Percentiles rank a stretch among this genome's conserved stretches.
Conservation (phyloP, 1,284 basidiomycete genomes). For the Boletus sp. region DNA sequence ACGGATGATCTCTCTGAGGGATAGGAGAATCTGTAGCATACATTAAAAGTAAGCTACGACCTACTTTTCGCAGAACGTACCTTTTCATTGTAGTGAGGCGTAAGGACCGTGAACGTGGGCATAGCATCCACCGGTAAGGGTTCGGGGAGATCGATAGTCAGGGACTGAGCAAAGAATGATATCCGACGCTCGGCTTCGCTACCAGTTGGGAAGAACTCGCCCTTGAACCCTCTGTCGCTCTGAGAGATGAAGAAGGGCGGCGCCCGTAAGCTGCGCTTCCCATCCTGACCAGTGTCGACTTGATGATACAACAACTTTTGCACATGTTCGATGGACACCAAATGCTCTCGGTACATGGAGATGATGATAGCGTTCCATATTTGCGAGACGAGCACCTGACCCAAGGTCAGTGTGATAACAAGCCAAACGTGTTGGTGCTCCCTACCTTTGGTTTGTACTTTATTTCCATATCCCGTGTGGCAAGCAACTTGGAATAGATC, state of each 20-base stretch:
- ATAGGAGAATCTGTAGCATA: slow-evolving; percentile 70
- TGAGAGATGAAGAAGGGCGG: slow-evolving; percentile 95
- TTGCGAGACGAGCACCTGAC: slow-evolving; percentile 88
- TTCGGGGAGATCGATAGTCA: slow-evolving; percentile 86
- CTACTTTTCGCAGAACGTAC: slow-evolving; percentile 33
- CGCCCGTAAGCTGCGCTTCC: slow-evolving; percentile 83
- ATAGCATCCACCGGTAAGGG: slow-evolving; percentile 91
- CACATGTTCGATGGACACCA: slow-evolving; percentile 94
- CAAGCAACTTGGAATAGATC: slow-evolving; percentile 90
- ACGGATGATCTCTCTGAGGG: slow-evolving; percentile 92
- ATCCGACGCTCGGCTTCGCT: slow-evolving; percentile 93
- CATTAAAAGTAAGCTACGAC: slow-evolving; percentile 10
- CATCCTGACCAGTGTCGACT: slow-evolving; percentile 78
- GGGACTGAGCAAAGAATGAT: slow-evolving; percentile 93
- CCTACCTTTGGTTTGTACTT: slow-evolving; percentile 94
- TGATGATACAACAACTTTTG: slow-evolving; percentile 94
- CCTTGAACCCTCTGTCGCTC: slow-evolving; percentile 76
- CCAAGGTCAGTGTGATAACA: slow-evolving; percentile 4
- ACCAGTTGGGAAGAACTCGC: slow-evolving; percentile 90
- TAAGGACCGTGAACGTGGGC: slow-evolving; percentile 95
- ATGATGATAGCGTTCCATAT: slow-evolving; percentile 99
- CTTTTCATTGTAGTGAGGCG: slow-evolving; percentile 96
- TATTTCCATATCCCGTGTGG: slow-evolving; percentile 89
- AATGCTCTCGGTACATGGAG: slow-evolving; percentile 97
- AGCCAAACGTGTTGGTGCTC: slow-evolving; percentile 1